Base-by-base conservation (phyloP, 805 yeast species). In the Hanseniaspora nectarophila region DNA sequence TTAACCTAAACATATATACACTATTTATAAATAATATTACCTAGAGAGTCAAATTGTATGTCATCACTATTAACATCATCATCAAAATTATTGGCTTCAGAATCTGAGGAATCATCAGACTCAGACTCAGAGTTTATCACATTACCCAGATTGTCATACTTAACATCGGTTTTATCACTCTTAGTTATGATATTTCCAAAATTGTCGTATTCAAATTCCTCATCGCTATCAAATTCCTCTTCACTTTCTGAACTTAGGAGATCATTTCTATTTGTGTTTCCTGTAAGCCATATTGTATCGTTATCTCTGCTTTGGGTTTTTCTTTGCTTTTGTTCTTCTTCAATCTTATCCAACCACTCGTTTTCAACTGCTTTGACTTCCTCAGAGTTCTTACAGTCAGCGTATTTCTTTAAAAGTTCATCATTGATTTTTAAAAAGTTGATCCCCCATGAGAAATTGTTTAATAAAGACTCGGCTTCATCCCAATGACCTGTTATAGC, bases 401-500 rank as follows among this genome's bases (percentile, higher is more conserved):
- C 82, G 60, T 92, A 92, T 6, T 82, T 64, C 46, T 78, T 82
- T 15, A 92, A 59, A 10, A 92, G 68, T 56, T 87, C 96, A 56
- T 76, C 75, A 63, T 92, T 92, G 52, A 92, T 78, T 50, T 82
- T 80, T 59, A 92, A 67, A 60, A 92, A 92, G 0, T 85, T 81
- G n/a, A 77, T 75, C 2, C 98, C 98, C 95, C 97, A 92, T 1
- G 94, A 81, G 61, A 92, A 92, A 61, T 89, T 79, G 45, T 78
- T 73, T 56, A 92, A 67, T 16, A 90, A 72, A 55, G 77, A 74
- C 20, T 73, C 76, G 0, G 98, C 97, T 95, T 94, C 87, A 57
- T 89, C 97, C 42, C 70, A 69, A 57, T 80, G 89, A 0, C 97
- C 97, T 2, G 88, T 90, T 54, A 92, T 89, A 1, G 95, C 95